Evolutionary conservation across 1,284 basidiomycete species (phyloP).

Genomic region (Singerocomus inundabilis): DNA sequence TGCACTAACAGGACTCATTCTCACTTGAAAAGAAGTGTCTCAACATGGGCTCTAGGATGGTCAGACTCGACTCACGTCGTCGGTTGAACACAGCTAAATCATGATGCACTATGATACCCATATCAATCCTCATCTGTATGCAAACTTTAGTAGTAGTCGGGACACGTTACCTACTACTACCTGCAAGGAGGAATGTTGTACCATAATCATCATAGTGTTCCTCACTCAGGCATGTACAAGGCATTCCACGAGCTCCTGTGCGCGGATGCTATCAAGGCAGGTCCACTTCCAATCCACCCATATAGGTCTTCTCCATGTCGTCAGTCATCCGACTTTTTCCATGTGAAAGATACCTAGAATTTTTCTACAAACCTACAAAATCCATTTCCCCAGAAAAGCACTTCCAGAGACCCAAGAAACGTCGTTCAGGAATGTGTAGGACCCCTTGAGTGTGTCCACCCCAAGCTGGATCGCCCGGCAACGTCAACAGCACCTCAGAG

Average conservation of each 20-base stretch:
- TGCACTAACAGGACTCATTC: conserved; percentile 28
- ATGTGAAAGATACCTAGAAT: neutral
- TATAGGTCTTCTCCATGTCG: too few species aligned
- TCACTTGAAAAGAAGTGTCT: conserved; percentile 24
- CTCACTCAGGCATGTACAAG: too few species aligned
- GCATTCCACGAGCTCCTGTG: conserved; percentile 9
- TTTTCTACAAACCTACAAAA: neutral
- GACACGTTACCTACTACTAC: conserved; percentile 10
- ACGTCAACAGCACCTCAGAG: conserved; percentile 23
- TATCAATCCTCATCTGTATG: conserved; percentile 35
- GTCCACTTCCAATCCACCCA: too few species aligned
- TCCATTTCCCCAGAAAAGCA: neutral
- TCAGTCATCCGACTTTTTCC: neutral
- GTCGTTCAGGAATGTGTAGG: neutral
- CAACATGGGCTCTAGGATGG: neutral
- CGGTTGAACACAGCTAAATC: conserved; percentile 9
- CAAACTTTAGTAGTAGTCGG: conserved; percentile 26
- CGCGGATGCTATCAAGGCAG: neutral
- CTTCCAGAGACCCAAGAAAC: neutral
- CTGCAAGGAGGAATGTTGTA: conserved; percentile 21
- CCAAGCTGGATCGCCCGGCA: neutral
- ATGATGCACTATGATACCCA: conserved; percentile 23
- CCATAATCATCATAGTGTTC: conserved; percentile 11
- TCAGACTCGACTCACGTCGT: conserved; percentile 18
- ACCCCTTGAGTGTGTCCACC: neutral